Evolutionary conservation across 2,329 filamentous ascomycete genomes (phyloP).

Genomic region (Arthroderma uncinatum): DNA sequence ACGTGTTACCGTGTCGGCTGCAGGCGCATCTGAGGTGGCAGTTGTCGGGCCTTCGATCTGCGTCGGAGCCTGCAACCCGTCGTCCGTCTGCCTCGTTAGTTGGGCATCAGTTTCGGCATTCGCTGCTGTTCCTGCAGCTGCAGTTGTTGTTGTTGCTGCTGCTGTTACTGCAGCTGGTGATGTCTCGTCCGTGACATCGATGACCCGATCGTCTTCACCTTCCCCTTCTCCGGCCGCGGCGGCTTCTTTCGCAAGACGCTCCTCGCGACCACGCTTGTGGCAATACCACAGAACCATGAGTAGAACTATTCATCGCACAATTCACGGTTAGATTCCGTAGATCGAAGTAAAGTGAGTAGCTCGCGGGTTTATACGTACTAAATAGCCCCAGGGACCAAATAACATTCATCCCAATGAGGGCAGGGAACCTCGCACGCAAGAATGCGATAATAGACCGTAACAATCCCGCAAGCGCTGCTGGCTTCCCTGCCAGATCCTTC

Average conservation of each 20-base stretch:
- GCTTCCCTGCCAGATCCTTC: conserved; percentile 70
- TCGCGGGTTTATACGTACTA: conserved; percentile 45
- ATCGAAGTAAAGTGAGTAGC: neutral
- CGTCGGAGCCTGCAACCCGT: neutral
- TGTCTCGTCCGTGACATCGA: neutral
- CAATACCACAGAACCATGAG: conserved; percentile 97
- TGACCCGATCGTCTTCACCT: neutral
- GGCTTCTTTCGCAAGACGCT: conserved; percentile 55
- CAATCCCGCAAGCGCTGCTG: conserved; percentile 74
- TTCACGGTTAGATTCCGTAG: neutral
- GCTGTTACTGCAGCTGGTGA: neutral
- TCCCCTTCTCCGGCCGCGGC: neutral
- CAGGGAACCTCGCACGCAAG: conserved; percentile 76
- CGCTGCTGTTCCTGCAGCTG: neutral
- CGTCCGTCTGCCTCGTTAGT: neutral
- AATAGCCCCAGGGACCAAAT: conserved; percentile 83
- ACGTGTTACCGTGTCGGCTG: neutral
- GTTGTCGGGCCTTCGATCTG: conserved; percentile 1
- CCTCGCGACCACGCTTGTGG: conserved; percentile 85
- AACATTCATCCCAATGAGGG: conserved; percentile 81
- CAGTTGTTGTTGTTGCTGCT: neutral
- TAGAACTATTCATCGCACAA: conserved; percentile 49
- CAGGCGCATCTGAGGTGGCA: conserved; percentile 2
- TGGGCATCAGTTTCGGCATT: neutral
- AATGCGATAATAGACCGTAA: conserved; percentile 85